phyloP scores from a whole-genome alignment of 345 rosid species.

The Moricandia arvensis region DNA sequence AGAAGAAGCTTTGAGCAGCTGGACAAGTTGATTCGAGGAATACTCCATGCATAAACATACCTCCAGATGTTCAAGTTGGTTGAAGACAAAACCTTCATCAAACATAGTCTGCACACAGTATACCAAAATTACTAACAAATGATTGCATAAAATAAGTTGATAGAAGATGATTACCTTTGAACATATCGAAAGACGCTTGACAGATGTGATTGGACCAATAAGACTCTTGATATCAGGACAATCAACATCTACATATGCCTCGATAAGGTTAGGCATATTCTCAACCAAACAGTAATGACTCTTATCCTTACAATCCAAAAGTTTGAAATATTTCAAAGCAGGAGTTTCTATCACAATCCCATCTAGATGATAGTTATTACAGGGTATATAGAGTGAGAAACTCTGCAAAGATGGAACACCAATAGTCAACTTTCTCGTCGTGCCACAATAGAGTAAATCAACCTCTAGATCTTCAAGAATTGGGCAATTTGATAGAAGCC shows the following conservation, averaged over 20 bases:
- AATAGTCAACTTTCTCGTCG: background rate
- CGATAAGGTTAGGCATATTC: background rate
- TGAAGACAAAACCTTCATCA: constrained; percentile 10
- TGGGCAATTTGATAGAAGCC: background rate
- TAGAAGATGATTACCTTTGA: no score
- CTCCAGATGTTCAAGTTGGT: background rate
- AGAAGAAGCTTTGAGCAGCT: constrained; percentile 4
- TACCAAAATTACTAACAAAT: background rate
- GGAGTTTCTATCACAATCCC: constrained; percentile 10
- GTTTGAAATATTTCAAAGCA: background rate
- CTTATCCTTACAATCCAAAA: no score
- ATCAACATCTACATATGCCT: background rate
- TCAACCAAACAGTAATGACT: background rate
- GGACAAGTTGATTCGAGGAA: background rate
- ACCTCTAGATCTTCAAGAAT: background rate
- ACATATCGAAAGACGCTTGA: background rate
- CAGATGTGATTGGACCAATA: background rate
- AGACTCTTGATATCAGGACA: background rate
- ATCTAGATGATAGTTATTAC: background rate
- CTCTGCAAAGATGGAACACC: constrained; percentile 8
- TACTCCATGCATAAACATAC: background rate
- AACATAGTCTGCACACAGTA: background rate
- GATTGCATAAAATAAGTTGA: no score
- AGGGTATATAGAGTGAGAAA: background rate
- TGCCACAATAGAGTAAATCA: rapidly evolving